phyloP scores from a whole-genome alignment of 2,329 filamentous ascomycete genomes.

The Nemania bipapillata region DNA sequence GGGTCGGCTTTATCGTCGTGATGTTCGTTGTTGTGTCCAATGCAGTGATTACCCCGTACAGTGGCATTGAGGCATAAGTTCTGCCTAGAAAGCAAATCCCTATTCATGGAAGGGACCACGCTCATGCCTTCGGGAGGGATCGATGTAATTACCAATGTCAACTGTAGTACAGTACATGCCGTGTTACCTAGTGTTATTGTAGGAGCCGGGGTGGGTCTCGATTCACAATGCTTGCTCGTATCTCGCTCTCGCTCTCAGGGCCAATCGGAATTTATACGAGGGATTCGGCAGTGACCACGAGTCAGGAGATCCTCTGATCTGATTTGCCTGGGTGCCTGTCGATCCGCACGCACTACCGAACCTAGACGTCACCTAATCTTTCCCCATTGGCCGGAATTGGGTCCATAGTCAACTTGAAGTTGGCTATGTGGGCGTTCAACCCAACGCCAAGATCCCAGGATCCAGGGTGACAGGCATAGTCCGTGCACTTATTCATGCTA shows the following conservation, averaged over 20 bases:
- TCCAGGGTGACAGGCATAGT: not conserved
- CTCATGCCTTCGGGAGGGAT: not conserved
- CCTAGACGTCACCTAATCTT: not conserved
- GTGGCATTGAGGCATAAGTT: not conserved
- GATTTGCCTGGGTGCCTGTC: not conserved
- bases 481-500: no score
- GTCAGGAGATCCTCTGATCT: not conserved
- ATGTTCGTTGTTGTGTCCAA: not conserved
- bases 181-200: not conserved
- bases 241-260: not conserved
- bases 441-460: not conserved
- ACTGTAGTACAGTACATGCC: not conserved
- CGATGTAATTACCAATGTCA: not conserved
- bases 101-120: not conserved
- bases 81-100: not conserved
- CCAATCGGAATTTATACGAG: not conserved
- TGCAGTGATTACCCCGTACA: not conserved
- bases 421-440: not conserved
- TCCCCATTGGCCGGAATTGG: not conserved
- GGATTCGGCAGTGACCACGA: not conserved
- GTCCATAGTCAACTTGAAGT: not conserved
- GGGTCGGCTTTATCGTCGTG: not conserved
- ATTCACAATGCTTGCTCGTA: not conserved
- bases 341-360: not conserved
- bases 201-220: not conserved